Evolutionary conservation across 78 protist genomes (phyloP), one percentile per base, ranked within the genome.

Genomic region (Dictyostelium capitatum): DNA sequence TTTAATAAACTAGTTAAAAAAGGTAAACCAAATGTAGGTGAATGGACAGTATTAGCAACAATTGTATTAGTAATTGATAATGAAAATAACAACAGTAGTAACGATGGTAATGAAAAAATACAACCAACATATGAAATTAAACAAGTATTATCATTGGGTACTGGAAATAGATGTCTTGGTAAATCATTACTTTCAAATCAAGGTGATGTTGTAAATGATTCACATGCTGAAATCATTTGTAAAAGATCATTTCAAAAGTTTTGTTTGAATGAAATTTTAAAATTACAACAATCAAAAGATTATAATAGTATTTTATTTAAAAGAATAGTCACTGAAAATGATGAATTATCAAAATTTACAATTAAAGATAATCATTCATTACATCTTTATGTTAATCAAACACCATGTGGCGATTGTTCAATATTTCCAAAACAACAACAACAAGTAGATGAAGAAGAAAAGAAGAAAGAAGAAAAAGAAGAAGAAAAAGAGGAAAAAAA

Each of bases 361-460:
- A 9, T 74, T 11, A 87, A 87, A 87, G 64, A 87, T 20, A 67
- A 67, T 77, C 50, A 75, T 46, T 64, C 82, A 46, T 10, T 87
- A 50, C 92, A 87, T 87, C 65, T 87, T 47, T 87, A 87, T 77
- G 83, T 87, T 15, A 77, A 70, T 15, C 92, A 87, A 19, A 77
- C 92, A 12, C 92, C 92, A 19, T 87, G 92, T 84, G 92, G 92
- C 8, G 92, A 87, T 77, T 87, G 92, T 64, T 87, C 92, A 48
- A 87, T 87, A 46, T 87, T 51, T 23, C 83, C 92, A 50, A 28
- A n/a, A 7, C 37, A 25, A 53, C 10, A 0, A 17, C 73, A 70
- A 9, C 0, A 9, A 46, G 10, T 32, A 54, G 9, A n/a, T 25
- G 54, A 41, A 46, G 1, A 46, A 19, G n/a, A 47, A 32, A 59